These are phyloP conservation scores for Fragaria iinumae DNA, from an alignment of 306 rosid genomes.

Conservation along the genomic window DNA sequence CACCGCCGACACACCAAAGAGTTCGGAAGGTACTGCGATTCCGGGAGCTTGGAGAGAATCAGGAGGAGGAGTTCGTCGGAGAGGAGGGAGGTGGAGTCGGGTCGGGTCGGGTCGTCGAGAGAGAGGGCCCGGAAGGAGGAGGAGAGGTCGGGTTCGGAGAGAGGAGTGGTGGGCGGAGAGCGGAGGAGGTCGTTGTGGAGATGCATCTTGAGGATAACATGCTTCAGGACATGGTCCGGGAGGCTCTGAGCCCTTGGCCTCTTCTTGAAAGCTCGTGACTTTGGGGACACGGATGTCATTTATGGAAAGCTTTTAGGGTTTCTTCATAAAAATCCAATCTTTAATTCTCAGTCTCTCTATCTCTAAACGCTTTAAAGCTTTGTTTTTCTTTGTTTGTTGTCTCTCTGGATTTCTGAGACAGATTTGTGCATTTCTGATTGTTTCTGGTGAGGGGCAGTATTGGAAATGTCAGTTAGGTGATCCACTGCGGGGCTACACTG, in stretches of 20 bases:
- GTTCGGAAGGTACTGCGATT: slow-evolving; percentile 43
- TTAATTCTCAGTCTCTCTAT: neutral
- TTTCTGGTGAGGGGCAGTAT: neutral
- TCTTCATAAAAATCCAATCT: neutral
- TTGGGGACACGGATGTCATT: slow-evolving; percentile 25
- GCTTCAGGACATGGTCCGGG: slow-evolving; percentile 36
- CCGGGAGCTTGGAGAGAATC: slow-evolving; percentile 54
- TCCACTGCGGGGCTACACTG: neutral
- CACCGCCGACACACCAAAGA: slow-evolving; percentile 90
- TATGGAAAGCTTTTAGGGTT: neutral
- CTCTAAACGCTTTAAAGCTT: neutral
- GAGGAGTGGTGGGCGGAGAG: slow-evolving; percentile 27
- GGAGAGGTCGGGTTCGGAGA: neutral
- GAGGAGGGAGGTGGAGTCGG: slow-evolving; percentile 22
- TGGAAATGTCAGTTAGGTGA: neutral
- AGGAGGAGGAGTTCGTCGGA: slow-evolving; percentile 52
- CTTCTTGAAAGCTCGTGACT: neutral
- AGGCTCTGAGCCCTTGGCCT: slow-evolving; percentile 16
- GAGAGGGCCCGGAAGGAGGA: neutral
- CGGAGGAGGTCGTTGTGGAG: slow-evolving; percentile 14
- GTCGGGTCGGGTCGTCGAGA: slow-evolving; percentile 7
- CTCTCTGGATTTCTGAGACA: neutral
- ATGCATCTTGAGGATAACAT: slow-evolving; percentile 41
- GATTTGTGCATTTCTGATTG: neutral
- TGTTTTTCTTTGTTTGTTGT: neutral